Percentiles rank a stretch among this genome's conserved stretches.
phyloP scores from a whole-genome alignment of 345 rosid species.

The Eucalyptus viminalis region DNA sequence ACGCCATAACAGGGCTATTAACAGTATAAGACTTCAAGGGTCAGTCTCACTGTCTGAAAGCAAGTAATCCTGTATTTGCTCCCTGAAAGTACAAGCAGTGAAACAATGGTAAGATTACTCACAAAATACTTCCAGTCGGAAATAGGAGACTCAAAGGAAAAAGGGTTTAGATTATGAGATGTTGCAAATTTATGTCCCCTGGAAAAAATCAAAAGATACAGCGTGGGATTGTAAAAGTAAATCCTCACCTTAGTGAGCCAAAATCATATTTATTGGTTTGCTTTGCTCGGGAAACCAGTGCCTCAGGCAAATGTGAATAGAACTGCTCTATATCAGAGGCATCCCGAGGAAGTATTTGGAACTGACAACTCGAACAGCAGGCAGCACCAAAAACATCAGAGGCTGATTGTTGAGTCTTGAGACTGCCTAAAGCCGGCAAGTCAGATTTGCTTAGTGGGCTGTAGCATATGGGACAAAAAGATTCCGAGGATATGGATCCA shows the following conservation, averaged over 20 bases:
- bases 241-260: constrained; percentile 47
- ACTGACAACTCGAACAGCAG: constrained; percentile 80
- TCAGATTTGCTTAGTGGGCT: constrained; percentile 45
- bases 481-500: constrained; percentile 63
- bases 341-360: constrained; percentile 80
- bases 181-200: not conserved
- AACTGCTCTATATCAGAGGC: constrained; percentile 39
- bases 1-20: not conserved
- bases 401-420: not conserved
- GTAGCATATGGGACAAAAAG: constrained; percentile 72
- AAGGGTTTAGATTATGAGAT: not conserved
- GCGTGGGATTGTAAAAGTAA: not conserved
- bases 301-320: constrained; percentile 36
- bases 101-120: not conserved
- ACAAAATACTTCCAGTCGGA: not conserved
- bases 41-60: constrained; percentile 55
- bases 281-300: constrained; percentile 33
- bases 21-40: constrained; percentile 1
- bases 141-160: not conserved
- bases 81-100: constrained; percentile 26
- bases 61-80: constrained; percentile 67
- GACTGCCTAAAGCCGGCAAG: constrained; percentile 6
- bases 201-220: not conserved
- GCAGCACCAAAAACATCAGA: constrained; percentile 25
- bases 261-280: constrained; percentile 2